Conservation (phyloP, 2,329 filamentous ascomycete species). For the Cladosporium oxysporum region DNA sequence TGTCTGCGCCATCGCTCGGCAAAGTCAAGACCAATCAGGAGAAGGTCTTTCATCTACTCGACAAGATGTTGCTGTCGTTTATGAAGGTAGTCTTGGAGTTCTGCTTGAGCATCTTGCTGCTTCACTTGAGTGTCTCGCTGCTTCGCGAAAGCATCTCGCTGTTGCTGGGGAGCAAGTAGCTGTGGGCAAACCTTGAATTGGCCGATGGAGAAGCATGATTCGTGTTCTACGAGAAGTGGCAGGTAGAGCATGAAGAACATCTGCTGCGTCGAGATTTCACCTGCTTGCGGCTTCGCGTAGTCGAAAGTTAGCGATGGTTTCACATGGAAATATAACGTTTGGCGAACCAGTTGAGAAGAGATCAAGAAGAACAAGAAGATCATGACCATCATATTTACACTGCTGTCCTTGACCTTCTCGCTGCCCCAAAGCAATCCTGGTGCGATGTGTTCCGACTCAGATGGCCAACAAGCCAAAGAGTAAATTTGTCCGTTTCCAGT, state of each 20-base stretch:
- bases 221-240: no score
- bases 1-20: no score
- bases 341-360: background rate
- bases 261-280: no score
- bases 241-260: no score
- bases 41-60: background rate
- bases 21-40: background rate
- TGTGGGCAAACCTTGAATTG: background rate
- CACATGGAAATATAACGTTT: no score
- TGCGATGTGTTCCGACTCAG: background rate
- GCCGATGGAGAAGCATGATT: no score
- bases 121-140: background rate
- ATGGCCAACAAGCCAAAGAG: slow-evolving; percentile 72
- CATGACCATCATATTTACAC: background rate
- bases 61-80: background rate
- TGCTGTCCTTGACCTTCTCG: background rate
- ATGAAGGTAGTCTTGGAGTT: background rate
- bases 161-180: background rate
- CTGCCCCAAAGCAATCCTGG: no score
- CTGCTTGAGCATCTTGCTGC: background rate
- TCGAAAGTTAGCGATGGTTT: no score
- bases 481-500: slow-evolving; percentile 79
- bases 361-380: background rate
- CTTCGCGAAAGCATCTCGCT: background rate
- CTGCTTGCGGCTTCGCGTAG: no score